phyloP scores from a whole-genome alignment of 2,329 filamentous ascomycete genomes.

The Cercospora zeina region DNA sequence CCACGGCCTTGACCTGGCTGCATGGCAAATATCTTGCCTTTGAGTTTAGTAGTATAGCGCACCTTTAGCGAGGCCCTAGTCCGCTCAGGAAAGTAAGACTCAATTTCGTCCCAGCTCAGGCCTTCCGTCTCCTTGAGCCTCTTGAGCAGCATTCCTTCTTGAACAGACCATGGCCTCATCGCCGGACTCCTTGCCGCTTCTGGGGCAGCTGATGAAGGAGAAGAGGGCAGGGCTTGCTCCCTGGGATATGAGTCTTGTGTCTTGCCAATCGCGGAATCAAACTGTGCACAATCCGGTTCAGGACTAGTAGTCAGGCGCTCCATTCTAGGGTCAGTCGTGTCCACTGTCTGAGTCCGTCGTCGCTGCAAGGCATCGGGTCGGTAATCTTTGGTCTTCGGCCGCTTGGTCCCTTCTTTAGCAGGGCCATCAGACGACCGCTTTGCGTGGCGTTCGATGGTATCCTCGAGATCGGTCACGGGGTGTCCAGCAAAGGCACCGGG shows the following conservation, averaged over 20 bases:
- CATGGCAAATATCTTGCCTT: not conserved
- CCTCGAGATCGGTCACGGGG: not conserved
- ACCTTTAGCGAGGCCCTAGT: constrained; percentile 33
- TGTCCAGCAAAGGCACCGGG: not conserved
- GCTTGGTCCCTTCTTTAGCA: not conserved
- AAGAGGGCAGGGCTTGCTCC: not conserved
- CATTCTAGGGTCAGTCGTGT: constrained; percentile 8
- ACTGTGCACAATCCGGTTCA: constrained; percentile 14
- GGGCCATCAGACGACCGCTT: not conserved
- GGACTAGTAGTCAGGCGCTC: constrained; percentile 19
- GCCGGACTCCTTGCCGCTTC: not conserved
- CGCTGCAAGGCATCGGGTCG: not conserved
- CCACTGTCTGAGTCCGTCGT: constrained; percentile 5
- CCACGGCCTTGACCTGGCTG: not conserved
- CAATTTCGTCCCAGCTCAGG: constrained; percentile 43
- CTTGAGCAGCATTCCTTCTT: constrained; percentile 42
- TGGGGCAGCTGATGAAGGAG: not conserved
- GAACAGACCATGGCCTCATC: constrained; percentile 6
- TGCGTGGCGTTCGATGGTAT: not conserved
- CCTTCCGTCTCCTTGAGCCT: constrained; percentile 46
- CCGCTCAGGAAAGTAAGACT: constrained; percentile 39
- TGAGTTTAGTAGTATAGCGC: constrained; percentile 29
- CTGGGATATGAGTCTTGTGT: not conserved
- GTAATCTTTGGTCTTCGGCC: not conserved
- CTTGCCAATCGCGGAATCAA: not conserved